These are phyloP conservation scores for Umbilicaria muhlenbergii DNA, from an alignment of 495 filamentous ascomycete species.

Conservation along the genomic window DNA sequence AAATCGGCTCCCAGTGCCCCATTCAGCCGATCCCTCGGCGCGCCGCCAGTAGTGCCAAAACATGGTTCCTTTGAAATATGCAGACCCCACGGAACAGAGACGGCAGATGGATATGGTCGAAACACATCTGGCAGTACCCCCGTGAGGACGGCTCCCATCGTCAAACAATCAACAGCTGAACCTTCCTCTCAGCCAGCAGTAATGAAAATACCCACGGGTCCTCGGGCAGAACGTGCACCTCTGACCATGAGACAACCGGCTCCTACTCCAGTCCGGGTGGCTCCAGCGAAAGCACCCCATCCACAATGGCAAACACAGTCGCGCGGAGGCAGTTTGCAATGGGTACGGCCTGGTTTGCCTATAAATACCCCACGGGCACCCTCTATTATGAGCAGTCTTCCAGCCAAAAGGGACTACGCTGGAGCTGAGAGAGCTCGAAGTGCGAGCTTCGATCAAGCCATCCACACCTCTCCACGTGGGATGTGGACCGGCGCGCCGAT, in stretches of 20 bases:
- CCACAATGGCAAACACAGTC: neutral
- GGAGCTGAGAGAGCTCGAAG: slow-evolving; percentile 1
- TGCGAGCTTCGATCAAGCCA: too few species aligned
- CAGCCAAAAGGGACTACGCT: slow-evolving; percentile 11
- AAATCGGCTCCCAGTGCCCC: slow-evolving; percentile 9
- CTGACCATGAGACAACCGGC: slow-evolving; percentile 11
- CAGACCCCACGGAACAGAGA: slow-evolving; percentile 25
- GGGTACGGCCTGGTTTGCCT: neutral
- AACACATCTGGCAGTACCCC: slow-evolving; percentile 9
- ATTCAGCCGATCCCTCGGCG: neutral
- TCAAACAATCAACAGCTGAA: too few species aligned
- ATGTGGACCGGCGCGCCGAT: neutral
- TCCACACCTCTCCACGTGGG: too few species aligned
- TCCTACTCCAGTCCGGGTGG: slow-evolving; percentile 4
- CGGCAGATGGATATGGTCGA: slow-evolving; percentile 15
- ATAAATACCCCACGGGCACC: slow-evolving; percentile 10
- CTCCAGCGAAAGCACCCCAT: slow-evolving; percentile 4
- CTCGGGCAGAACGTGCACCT: slow-evolving; percentile 11
- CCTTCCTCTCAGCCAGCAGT: slow-evolving; percentile 4
- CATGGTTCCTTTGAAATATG: neutral
- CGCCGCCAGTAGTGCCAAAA: neutral
- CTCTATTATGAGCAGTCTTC: slow-evolving; percentile 15
- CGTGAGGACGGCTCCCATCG: neutral
- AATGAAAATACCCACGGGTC: slow-evolving; percentile 14
- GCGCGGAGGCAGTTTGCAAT: too few species aligned